phyloP scores from a whole-genome alignment of 176 grass and related monocot species.

The Avena insularis region DNA sequence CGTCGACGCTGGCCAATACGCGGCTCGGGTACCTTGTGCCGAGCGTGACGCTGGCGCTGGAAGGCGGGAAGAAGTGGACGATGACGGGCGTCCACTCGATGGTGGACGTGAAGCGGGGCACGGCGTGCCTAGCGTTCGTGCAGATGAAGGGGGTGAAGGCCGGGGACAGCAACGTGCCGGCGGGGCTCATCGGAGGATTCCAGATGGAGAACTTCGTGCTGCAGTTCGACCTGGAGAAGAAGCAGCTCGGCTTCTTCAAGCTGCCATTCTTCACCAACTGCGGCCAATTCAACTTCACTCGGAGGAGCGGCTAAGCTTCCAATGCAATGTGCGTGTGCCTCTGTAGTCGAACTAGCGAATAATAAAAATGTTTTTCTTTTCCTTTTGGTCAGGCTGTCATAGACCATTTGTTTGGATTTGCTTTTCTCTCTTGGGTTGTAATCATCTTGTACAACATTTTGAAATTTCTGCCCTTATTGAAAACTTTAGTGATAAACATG shows the following conservation, averaged over 20 bases:
- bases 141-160: constrained; percentile 28
- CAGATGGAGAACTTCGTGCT: constrained; percentile 63
- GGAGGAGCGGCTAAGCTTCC: too few species aligned
- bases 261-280: neutral
- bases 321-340: too few species aligned
- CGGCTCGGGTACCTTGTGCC: constrained; percentile 39
- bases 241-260: constrained; percentile 39
- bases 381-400: too few species aligned
- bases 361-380: too few species aligned
- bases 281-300: neutral
- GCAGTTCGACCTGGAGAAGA: constrained; percentile 57
- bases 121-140: constrained; percentile 47
- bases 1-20: constrained; percentile 18
- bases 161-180: constrained; percentile 43
- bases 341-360: too few species aligned
- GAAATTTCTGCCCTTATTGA: too few species aligned
- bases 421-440: too few species aligned
- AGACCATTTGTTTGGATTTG: too few species aligned
- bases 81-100: constrained; percentile 47
- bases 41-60: constrained; percentile 35
- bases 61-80: constrained; percentile 30
- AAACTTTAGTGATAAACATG: too few species aligned
- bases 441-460: too few species aligned
- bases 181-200: constrained; percentile 46
- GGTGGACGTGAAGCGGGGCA: constrained; percentile 22